A percentile compares a stretch with the other conserved stretches of the same genome.
phyloP scores from a whole-genome alignment of 345 rosid species.

The Heritiera fomes region DNA sequence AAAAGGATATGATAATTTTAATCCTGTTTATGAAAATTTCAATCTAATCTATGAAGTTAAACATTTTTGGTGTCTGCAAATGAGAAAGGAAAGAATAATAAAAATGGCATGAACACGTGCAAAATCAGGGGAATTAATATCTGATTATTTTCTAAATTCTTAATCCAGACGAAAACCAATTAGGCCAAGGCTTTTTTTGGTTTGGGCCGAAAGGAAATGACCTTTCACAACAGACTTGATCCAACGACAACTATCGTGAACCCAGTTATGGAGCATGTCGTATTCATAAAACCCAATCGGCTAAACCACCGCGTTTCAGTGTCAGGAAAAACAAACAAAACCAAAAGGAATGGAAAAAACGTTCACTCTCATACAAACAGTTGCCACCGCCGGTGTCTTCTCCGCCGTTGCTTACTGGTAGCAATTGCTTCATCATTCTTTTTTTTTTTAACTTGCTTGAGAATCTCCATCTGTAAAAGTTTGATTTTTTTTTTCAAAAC shows the following conservation, averaged over 20 bases:
- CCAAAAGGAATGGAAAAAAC: constrained; percentile 44
- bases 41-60: too few species aligned
- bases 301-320: not conserved
- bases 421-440: not conserved
- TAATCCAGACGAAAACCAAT: too few species aligned
- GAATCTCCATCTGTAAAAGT: not conserved
- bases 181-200: not conserved
- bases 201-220: not conserved
- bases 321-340: constrained; percentile 17
- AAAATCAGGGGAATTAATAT: too few species aligned
- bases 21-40: too few species aligned
- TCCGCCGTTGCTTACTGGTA: constrained; percentile 82
- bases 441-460: not conserved
- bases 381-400: constrained; percentile 76
- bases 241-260: not conserved
- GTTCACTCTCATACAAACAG: constrained; percentile 70
- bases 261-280: not conserved
- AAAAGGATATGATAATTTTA: too few species aligned
- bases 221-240: too few species aligned
- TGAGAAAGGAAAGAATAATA: too few species aligned
- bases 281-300: not conserved
- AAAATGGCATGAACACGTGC: too few species aligned
- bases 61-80: too few species aligned
- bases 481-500: not conserved
- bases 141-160: too few species aligned